Evolutionary conservation across 805 yeast genomes (phyloP).

Genomic region (Kregervanrija delftensis): DNA sequence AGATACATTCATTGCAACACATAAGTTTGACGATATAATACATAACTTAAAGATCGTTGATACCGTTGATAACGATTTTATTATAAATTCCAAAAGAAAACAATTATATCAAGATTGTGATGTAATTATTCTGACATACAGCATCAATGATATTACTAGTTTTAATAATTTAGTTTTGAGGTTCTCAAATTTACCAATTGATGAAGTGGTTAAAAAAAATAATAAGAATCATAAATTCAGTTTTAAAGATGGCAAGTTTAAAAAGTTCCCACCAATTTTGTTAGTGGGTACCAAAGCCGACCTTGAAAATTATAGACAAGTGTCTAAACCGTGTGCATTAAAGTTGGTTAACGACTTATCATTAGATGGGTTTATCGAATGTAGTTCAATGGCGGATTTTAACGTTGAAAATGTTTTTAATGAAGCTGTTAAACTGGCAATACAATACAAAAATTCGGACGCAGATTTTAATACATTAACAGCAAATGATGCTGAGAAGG

Average conservation of each 20-base stretch:
- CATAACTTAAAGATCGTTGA: slow-evolving; percentile 53
- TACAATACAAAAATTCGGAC: slow-evolving; percentile 6
- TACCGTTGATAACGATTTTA: slow-evolving; percentile 79
- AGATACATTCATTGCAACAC: slow-evolving; percentile 19
- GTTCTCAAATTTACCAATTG: slow-evolving; percentile 30
- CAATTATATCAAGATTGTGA: slow-evolving; percentile 30
- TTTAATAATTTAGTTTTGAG: slow-evolving; percentile 10
- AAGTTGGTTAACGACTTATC: slow-evolving; percentile 18
- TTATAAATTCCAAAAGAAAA: slow-evolving; percentile 18
- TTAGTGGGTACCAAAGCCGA: slow-evolving; percentile 80
- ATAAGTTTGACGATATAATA: slow-evolving; percentile 30
- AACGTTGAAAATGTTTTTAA: slow-evolving; percentile 78
- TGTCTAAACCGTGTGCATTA: slow-evolving; percentile 36
- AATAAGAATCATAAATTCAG: slow-evolving; percentile 2
- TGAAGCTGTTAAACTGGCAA: slow-evolving; percentile 11
- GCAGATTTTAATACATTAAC: neutral
- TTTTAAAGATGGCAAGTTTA: slow-evolving; percentile 1
- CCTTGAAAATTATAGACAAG: slow-evolving; percentile 69
- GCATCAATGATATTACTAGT: slow-evolving; percentile 32
- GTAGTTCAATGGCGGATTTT: slow-evolving; percentile 74
- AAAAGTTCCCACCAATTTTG: slow-evolving; percentile 18
- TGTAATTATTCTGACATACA: slow-evolving; percentile 44
- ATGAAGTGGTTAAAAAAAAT: slow-evolving; percentile 2
- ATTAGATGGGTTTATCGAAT: slow-evolving; percentile 45
- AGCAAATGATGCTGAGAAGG: too few species aligned